Evolutionary conservation across 371 early-diverging fungal genomes (phyloP).

Genomic region (Mortierella sp.): DNA sequence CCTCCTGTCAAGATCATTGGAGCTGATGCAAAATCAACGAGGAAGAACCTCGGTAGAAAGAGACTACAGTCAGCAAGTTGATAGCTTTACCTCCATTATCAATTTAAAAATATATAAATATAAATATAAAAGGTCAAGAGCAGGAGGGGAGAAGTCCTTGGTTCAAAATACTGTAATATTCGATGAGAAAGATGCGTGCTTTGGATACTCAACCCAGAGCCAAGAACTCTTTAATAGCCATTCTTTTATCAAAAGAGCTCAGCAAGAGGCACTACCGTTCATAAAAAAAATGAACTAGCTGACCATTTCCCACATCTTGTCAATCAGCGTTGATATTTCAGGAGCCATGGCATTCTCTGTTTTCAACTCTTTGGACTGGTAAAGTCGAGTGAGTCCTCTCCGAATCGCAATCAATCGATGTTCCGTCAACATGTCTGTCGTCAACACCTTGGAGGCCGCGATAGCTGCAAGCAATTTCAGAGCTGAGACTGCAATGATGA

Average conservation of each 20-base stretch:
- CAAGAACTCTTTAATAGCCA: no score
- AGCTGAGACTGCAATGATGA: slow-evolving; percentile 6
- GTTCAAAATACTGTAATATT: no score
- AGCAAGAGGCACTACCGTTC: no score
- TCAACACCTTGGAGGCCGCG: neutral
- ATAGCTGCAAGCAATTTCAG: slow-evolving; percentile 9
- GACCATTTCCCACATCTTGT: slow-evolving; percentile 19
- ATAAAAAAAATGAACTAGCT: no score
- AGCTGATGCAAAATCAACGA: slow-evolving; percentile 39
- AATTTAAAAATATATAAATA: no score
- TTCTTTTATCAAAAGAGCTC: no score
- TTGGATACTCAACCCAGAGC: no score
- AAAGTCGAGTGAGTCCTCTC: slow-evolving; percentile 1
- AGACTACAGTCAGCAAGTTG: slow-evolving; percentile 1
- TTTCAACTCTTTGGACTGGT: no score
- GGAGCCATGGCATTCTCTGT: neutral
- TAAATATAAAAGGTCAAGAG: no score
- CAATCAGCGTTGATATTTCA: neutral
- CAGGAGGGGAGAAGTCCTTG: no score
- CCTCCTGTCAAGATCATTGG: slow-evolving; percentile 40
- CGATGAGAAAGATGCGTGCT: no score
- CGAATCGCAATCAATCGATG: neutral
- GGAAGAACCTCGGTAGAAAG: slow-evolving; percentile 48
- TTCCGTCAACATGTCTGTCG: slow-evolving; percentile 8
- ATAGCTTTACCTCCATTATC: no score